These are phyloP conservation scores for Dactylorhiza incarnata DNA, from an alignment of 106 monocot species.

Conservation along the genomic window DNA sequence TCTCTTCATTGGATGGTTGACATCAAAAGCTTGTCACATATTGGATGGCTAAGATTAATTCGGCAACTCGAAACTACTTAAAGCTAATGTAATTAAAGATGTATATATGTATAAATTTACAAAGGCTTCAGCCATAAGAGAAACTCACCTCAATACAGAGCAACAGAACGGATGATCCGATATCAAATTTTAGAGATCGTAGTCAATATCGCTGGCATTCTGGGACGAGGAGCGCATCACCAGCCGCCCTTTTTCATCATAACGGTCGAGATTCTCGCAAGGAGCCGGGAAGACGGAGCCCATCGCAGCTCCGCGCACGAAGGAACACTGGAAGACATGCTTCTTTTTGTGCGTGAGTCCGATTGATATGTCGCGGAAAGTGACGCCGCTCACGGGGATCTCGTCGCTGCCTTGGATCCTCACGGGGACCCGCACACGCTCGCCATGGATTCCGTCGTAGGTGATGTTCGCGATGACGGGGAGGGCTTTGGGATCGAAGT, in stretches of 20 bases:
- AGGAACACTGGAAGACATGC: slow-evolving; percentile 50
- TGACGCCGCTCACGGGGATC: slow-evolving; percentile 40
- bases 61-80: too few species aligned
- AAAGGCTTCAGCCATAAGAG: neutral
- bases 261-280: slow-evolving; percentile 51
- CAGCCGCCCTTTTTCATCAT: slow-evolving; percentile 37
- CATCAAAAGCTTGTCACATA: too few species aligned
- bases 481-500: slow-evolving; percentile 34
- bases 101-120: neutral
- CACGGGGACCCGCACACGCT: slow-evolving; percentile 42
- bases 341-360: slow-evolving; percentile 29
- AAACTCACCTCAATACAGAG: neutral
- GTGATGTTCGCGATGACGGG: slow-evolving; percentile 33
- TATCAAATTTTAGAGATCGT: slow-evolving; percentile 7
- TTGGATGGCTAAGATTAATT: too few species aligned
- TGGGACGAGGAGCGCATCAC: slow-evolving; percentile 23
- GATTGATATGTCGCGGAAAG: slow-evolving; percentile 29
- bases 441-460: slow-evolving; percentile 31
- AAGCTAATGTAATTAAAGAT: too few species aligned
- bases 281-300: slow-evolving; percentile 39
- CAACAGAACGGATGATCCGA: neutral
- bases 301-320: slow-evolving; percentile 38
- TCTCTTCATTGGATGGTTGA: too few species aligned
- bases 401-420: slow-evolving; percentile 47
- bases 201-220: slow-evolving; percentile 37